Conservation (phyloP, 768 basidiomycete genomes). For the Termitomyces sp. region DNA sequence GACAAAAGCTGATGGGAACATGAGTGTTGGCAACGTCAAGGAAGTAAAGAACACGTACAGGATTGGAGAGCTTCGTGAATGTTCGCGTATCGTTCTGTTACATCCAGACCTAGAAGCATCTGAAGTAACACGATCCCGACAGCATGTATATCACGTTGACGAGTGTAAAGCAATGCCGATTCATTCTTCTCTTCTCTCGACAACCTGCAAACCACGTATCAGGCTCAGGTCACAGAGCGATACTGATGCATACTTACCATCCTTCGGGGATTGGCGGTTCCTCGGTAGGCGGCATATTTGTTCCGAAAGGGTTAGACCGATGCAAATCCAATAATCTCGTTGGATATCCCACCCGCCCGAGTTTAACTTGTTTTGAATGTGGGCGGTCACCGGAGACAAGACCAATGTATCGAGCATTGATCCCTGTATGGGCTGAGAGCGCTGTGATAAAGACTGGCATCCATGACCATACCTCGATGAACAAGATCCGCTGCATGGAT, state of each 20-base stretch:
- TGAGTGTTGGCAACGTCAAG: background rate
- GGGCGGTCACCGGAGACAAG: slow-evolving; percentile 48
- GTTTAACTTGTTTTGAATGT: slow-evolving; percentile 57
- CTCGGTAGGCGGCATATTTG: slow-evolving; percentile 24
- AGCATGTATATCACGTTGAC: slow-evolving; percentile 76
- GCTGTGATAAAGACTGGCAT: background rate
- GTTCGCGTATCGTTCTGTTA: slow-evolving; percentile 49
- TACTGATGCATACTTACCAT: slow-evolving; percentile 21
- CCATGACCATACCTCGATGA: slow-evolving; percentile 51
- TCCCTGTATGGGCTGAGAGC: slow-evolving; percentile 32
- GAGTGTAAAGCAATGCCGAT: slow-evolving; percentile 68
- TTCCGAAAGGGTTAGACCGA: slow-evolving; percentile 74
- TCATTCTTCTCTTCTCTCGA: slow-evolving; percentile 78
- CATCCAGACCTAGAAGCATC: slow-evolving; percentile 79
- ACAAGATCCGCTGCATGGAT: slow-evolving; percentile 62
- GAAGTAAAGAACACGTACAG: slow-evolving; percentile 31
- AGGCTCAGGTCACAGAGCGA: background rate
- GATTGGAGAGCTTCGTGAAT: slow-evolving; percentile 53
- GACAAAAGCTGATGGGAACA: slow-evolving; percentile 37
- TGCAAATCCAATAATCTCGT: slow-evolving; percentile 75
- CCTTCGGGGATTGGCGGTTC: slow-evolving; percentile 45
- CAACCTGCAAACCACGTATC: slow-evolving; percentile 39
- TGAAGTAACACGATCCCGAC: slow-evolving; percentile 77
- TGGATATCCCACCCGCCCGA: slow-evolving; percentile 69
- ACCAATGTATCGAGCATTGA: slow-evolving; percentile 56